Percentiles rank a stretch among this genome's conserved stretches.
Conservation (phyloP, 306 rosid genomes). For the Vigna nakashimae region DNA sequence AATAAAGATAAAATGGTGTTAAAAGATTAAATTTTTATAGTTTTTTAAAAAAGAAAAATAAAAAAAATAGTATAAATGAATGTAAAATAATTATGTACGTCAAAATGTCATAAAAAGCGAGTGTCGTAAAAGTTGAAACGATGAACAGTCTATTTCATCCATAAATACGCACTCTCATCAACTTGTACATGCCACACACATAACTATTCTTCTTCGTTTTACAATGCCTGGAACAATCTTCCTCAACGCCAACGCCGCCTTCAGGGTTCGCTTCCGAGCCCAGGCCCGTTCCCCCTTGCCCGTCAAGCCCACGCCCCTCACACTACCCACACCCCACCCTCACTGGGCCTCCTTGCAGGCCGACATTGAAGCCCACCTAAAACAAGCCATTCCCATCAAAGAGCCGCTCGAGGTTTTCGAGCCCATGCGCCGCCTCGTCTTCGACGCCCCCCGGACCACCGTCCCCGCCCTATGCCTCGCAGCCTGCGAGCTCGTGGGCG, state of each 20-base stretch:
- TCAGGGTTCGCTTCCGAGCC: conserved; percentile 24
- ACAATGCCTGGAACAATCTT: conserved; percentile 29
- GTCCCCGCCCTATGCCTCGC: conserved; percentile 72
- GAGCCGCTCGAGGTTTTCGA: conserved; percentile 63
- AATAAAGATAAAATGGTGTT: too few species aligned
- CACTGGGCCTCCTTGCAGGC: conserved; percentile 60
- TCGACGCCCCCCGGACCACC: conserved; percentile 56
- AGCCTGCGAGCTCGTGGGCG: conserved; percentile 76
- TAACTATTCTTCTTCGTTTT: too few species aligned
- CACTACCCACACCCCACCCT: conserved; percentile 32
- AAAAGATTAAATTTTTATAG: too few species aligned
- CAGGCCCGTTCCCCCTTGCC: conserved; percentile 19
- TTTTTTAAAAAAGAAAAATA: too few species aligned
- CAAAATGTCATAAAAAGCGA: too few species aligned
- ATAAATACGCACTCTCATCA: too few species aligned
- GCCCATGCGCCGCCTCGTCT: conserved; percentile 66
- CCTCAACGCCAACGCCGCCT: conserved; percentile 19
- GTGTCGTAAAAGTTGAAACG: too few species aligned
- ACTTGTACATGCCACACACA: too few species aligned
- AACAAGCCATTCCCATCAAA: conserved; percentile 53
- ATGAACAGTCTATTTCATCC: too few species aligned
- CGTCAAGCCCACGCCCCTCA: conserved; percentile 31
- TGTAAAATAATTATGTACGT: too few species aligned
- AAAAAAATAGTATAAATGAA: too few species aligned
- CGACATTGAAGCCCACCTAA: conserved; percentile 66